These are phyloP conservation scores for Trichocladium uniseriatum DNA, from an alignment of 495 filamentous ascomycete species.

Conservation along the genomic window DNA sequence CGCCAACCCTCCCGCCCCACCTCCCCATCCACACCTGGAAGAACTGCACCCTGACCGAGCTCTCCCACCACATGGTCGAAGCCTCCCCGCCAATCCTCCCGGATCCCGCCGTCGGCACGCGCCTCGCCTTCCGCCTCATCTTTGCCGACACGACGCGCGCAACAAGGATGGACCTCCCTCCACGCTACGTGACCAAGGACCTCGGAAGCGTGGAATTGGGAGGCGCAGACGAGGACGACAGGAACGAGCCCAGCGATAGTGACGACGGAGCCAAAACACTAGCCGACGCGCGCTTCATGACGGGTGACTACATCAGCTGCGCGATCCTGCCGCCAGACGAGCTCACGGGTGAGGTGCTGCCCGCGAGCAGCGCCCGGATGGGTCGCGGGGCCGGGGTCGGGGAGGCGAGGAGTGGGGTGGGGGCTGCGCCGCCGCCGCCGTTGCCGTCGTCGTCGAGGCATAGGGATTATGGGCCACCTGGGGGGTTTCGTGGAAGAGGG, in stretches of 20 bases:
- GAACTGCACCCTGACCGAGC: slow-evolving; percentile 72
- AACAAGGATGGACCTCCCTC: slow-evolving; percentile 34
- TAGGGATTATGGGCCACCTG: slow-evolving; percentile 14
- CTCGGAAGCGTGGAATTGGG: slow-evolving; percentile 75
- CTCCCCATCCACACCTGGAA: slow-evolving; percentile 85
- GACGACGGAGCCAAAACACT: slow-evolving; percentile 55
- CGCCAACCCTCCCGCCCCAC: slow-evolving; percentile 51
- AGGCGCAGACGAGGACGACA: slow-evolving; percentile 3
- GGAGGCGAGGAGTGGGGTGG: slow-evolving; percentile 29
- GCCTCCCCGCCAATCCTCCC: slow-evolving; percentile 48
- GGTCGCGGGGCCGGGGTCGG: slow-evolving; percentile 30
- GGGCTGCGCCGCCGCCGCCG: slow-evolving; percentile 27
- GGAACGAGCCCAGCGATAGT: neutral
- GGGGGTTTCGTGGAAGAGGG: slow-evolving; percentile 9
- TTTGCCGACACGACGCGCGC: slow-evolving; percentile 68
- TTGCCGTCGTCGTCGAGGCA: slow-evolving; percentile 17
- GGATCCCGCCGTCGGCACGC: slow-evolving; percentile 65
- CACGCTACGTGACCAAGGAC: slow-evolving; percentile 62
- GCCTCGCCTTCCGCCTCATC: slow-evolving; percentile 76
- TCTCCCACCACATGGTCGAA: slow-evolving; percentile 53
- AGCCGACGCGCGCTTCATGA: slow-evolving; percentile 65
- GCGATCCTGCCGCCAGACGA: slow-evolving; percentile 63
- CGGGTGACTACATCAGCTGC: slow-evolving; percentile 80
- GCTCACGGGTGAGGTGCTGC: slow-evolving; percentile 62
- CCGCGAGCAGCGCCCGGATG: slow-evolving; percentile 35